Evolutionary conservation across 2,329 filamentous ascomycete species (phyloP).

Genomic region (Meredithiella fracta): DNA sequence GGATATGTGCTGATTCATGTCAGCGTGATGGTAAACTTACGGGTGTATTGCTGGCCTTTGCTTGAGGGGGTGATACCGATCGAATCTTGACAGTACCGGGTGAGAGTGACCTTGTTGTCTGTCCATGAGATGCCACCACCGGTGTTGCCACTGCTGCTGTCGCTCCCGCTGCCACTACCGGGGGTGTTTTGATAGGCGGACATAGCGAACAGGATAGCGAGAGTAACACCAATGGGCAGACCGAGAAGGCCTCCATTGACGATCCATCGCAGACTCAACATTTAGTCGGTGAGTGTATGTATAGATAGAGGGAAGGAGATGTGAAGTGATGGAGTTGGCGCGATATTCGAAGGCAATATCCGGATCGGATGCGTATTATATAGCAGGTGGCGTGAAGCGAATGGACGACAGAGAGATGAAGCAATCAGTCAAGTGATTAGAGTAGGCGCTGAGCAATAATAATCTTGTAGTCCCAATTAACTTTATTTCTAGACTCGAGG

Average conservation of each 20-base stretch:
- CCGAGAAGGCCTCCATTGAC: slow-evolving; percentile 34
- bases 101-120: slow-evolving; percentile 23
- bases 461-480: not conserved
- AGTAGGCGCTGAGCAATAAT: not conserved
- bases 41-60: slow-evolving; percentile 29
- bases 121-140: slow-evolving; percentile 30
- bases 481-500: not conserved
- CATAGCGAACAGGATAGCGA: slow-evolving; percentile 33
- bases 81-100: slow-evolving; percentile 27
- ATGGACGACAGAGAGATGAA: not conserved
- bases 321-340: not conserved
- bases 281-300: slow-evolving; percentile 15
- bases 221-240: slow-evolving; percentile 32
- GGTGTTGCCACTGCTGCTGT: no score
- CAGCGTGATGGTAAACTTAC: slow-evolving; percentile 22
- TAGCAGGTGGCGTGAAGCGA: not conserved
- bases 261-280: slow-evolving; percentile 27
- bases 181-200: slow-evolving; percentile 27
- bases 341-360: not conserved
- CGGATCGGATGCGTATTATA: not conserved
- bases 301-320: not conserved
- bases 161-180: slow-evolving; percentile 26
- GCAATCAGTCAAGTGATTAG: not conserved
- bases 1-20: not conserved
- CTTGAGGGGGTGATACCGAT: slow-evolving; percentile 30